Evolutionary conservation across 2,329 filamentous ascomycete genomes (phyloP).

Genomic region (Aspergillus nomiae): DNA sequence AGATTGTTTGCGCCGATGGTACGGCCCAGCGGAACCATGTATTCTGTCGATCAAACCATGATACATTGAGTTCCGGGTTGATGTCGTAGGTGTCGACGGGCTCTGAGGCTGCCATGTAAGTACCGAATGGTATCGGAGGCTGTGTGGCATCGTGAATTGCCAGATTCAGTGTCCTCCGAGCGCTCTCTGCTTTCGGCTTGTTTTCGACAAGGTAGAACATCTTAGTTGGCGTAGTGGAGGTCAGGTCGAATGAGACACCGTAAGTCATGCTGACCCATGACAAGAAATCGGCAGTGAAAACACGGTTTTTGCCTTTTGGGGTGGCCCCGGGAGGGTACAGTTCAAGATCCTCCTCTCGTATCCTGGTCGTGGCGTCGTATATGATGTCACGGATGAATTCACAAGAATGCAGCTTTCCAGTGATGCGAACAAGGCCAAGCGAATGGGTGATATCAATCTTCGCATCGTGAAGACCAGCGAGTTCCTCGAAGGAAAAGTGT

Average conservation of each 20-base stretch:
- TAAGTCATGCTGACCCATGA: slow-evolving; percentile 37
- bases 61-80: slow-evolving; percentile 23
- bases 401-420: slow-evolving; percentile 34
- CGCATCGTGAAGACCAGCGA: slow-evolving; percentile 36
- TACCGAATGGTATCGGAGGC: slow-evolving; percentile 33
- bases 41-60: slow-evolving; percentile 35
- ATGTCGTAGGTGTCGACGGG: slow-evolving; percentile 29
- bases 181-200: slow-evolving; percentile 32
- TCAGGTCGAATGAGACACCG: slow-evolving; percentile 31
- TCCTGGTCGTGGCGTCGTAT: slow-evolving; percentile 30
- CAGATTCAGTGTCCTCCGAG: slow-evolving; percentile 38
- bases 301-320: slow-evolving; percentile 18
- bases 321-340: slow-evolving; percentile 21
- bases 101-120: slow-evolving; percentile 35
- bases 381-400: slow-evolving; percentile 38
- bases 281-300: slow-evolving; percentile 30
- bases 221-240: slow-evolving; percentile 21
- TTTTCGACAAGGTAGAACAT: slow-evolving; percentile 39
- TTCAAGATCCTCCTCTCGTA: slow-evolving; percentile 32
- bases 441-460: slow-evolving; percentile 40
- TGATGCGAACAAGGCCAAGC: slow-evolving; percentile 38
- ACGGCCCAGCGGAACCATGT: slow-evolving; percentile 44
- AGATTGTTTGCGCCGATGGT: slow-evolving; percentile 25
- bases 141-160: slow-evolving; percentile 25
- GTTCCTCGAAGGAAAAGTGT: slow-evolving; percentile 39